Conservation (phyloP, 2,329 filamentous ascomycete genomes). For the Fusarium annulatum region DNA sequence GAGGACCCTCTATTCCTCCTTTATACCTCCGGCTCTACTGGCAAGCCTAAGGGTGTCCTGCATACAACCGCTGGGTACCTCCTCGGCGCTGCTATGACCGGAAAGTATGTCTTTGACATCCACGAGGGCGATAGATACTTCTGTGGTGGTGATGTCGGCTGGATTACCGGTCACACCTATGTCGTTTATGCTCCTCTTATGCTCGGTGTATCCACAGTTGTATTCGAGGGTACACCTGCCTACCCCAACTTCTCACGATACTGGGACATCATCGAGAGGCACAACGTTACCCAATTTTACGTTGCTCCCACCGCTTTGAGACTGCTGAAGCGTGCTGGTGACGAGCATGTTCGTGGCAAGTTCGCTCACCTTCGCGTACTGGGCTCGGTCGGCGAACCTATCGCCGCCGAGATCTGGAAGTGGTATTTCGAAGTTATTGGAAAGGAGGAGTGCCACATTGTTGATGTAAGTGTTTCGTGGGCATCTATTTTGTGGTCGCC, state of each 20-base stretch:
- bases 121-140: conserved; percentile 95
- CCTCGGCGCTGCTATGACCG: conserved; percentile 90
- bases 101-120: conserved; percentile 99
- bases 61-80: conserved; percentile 96
- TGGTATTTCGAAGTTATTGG: conserved; percentile 98
- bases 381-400: conserved; percentile 96
- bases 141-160: conserved; percentile 97
- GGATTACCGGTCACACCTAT: conserved; percentile 99
- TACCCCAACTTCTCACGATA: conserved; percentile 98
- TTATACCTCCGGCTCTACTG: conserved; percentile 97
- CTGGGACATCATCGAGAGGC: conserved; percentile 97
- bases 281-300: conserved; percentile 97
- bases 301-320: conserved; percentile 95
- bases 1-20: conserved; percentile 98
- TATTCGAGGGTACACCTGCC: conserved; percentile 97
- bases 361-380: conserved; percentile 92
- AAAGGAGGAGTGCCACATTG: conserved; percentile 90
- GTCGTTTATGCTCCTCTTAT: conserved; percentile 96
- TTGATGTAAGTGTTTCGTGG: conserved; percentile 76
- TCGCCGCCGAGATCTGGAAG: conserved; percentile 98
- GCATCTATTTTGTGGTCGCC: not conserved
- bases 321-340: conserved; percentile 92
- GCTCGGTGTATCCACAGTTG: conserved; percentile 91
- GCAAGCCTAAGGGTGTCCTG: conserved; percentile 99
- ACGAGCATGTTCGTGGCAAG: conserved; percentile 88